Base-by-base conservation (phyloP, 2,329 filamentous ascomycete genomes). In the Incumbomyces delicatus region DNA sequence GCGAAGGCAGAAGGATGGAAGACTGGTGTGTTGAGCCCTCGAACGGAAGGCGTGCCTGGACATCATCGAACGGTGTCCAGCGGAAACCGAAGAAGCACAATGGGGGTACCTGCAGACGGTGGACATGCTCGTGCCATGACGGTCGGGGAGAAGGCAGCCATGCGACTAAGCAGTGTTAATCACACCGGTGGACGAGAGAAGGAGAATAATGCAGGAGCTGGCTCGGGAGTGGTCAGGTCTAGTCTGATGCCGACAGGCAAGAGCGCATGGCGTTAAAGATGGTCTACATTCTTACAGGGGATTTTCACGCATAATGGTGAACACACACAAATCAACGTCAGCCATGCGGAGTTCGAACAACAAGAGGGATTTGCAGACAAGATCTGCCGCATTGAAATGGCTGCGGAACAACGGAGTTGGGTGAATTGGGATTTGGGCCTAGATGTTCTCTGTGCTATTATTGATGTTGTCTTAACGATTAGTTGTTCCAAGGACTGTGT, bases 21-120 rank as follows among this genome's bases (percentile, higher is more conserved):
- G 50, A 65, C 66, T 33, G 76, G 72, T 47, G 78, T 84, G 12
- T 64, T 84, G 41, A 80, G 77, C 54, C 81, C 81, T 22, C 70
- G 79, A 12, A 52, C 54, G 6, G 49, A 53, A 32, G 55, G 55
- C 1, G 48, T 57, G 16, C 39, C 47, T 18, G 50, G 43, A 16
- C 51, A 55, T 35, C 41, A 50, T 4, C 51, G 52, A 30, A 72
- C 71, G 22, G 68, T 76, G 14, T 74, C 78, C 1, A 71, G 83
- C 22, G 63, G 63, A 33, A 69, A 64, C 4, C 64, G 61, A 39
- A 47, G 56, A 29, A 58, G 52, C 17, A 58, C 56, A 1, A 47
- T 58, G 49, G 59, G 61, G 2, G 35, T 32, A 32, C 18, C 16
- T 32, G 29, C 22, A 22, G 46, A 48, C 11, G 14, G 34, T 20